phyloP scores from a whole-genome alignment of 169 alveolate genomes.

The Plasmodium sp. region DNA sequence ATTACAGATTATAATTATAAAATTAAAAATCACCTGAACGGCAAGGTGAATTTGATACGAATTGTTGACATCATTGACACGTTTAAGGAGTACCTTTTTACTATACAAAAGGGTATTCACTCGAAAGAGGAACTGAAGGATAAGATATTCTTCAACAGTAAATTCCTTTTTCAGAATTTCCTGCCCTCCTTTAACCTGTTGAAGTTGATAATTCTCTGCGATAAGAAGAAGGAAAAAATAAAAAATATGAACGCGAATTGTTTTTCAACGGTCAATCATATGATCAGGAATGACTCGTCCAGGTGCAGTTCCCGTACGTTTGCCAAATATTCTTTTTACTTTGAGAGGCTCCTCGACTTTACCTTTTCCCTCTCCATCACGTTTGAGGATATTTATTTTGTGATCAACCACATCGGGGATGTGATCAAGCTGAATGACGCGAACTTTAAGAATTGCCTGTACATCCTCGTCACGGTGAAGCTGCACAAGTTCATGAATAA shows the following conservation, averaged over 20 bases:
- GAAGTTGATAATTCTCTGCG: conserved; percentile 40
- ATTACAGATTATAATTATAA: conserved; percentile 37
- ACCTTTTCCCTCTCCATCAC: conserved; percentile 33
- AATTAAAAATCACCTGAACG: background rate
- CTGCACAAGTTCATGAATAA: conserved; percentile 60
- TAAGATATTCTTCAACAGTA: conserved; percentile 20
- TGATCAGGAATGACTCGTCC: background rate
- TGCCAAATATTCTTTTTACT: conserved; percentile 63
- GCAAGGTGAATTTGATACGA: conserved; percentile 25
- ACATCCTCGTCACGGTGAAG: conserved; percentile 32
- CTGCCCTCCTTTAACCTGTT: conserved; percentile 60
- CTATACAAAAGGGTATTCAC: conserved; percentile 19
- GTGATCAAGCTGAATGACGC: conserved; percentile 25
- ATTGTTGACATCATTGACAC: conserved; percentile 50
- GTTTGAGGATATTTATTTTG: conserved; percentile 29
- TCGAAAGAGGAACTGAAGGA: conserved; percentile 49
- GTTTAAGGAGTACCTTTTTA: conserved; percentile 35
- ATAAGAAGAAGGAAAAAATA: conserved; percentile 58
- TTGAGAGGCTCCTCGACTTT: conserved; percentile 53
- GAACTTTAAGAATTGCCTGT: conserved; percentile 30
- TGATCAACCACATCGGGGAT: conserved; percentile 55
- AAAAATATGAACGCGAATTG: conserved; percentile 29
- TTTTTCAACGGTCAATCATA: conserved; percentile 47
- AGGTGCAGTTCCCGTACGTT: conserved; percentile 22
- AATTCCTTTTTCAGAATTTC: conserved; percentile 46